Evolutionary conservation across 805 yeast species (phyloP).

Genomic region (Ogataea ramenticola): DNA sequence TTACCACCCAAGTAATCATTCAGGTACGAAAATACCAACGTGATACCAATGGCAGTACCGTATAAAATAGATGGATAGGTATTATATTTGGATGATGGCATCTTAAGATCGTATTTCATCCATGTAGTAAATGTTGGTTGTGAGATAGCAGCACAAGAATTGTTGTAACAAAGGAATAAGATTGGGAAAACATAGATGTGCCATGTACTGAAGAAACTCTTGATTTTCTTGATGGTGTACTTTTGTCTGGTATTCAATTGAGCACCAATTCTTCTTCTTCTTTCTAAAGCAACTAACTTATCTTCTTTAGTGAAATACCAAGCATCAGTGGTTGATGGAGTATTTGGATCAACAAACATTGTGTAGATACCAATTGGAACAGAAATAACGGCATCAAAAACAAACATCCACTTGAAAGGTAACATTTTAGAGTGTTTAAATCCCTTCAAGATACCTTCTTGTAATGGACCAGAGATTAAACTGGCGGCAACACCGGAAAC

Average conservation of each 20-base stretch:
- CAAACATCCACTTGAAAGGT: slow-evolving; percentile 40
- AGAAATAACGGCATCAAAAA: slow-evolving; percentile 34
- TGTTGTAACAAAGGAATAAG: slow-evolving; percentile 31
- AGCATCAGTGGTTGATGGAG: slow-evolving; percentile 35
- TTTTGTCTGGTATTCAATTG: slow-evolving; percentile 33
- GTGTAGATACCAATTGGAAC: slow-evolving; percentile 34
- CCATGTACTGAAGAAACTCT: slow-evolving; percentile 38
- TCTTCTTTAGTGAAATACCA: slow-evolving; percentile 37
- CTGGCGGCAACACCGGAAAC: slow-evolving; percentile 29
- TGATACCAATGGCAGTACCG: slow-evolving; percentile 31
- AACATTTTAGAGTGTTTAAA: slow-evolving; percentile 13
- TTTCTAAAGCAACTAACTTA: slow-evolving; percentile 37
- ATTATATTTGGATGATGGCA: slow-evolving; percentile 29
- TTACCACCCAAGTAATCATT: slow-evolving; percentile 31
- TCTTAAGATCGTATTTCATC: slow-evolving; percentile 31
- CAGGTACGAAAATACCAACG: slow-evolving; percentile 29
- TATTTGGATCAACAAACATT: slow-evolving; percentile 36
- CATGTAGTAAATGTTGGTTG: slow-evolving; percentile 40
- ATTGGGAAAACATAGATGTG: slow-evolving; percentile 38
- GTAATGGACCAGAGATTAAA: slow-evolving; percentile 31
- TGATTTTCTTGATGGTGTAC: slow-evolving; percentile 34
- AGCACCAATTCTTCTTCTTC: slow-evolving; percentile 35
- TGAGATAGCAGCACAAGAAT: slow-evolving; percentile 25
- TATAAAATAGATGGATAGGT: slow-evolving; percentile 32
- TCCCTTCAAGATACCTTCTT: slow-evolving; percentile 22